Evolutionary conservation across 345 rosid species (phyloP), one percentile per base, ranked within the genome.

Genomic region (Toxicodendron radicans): DNA sequence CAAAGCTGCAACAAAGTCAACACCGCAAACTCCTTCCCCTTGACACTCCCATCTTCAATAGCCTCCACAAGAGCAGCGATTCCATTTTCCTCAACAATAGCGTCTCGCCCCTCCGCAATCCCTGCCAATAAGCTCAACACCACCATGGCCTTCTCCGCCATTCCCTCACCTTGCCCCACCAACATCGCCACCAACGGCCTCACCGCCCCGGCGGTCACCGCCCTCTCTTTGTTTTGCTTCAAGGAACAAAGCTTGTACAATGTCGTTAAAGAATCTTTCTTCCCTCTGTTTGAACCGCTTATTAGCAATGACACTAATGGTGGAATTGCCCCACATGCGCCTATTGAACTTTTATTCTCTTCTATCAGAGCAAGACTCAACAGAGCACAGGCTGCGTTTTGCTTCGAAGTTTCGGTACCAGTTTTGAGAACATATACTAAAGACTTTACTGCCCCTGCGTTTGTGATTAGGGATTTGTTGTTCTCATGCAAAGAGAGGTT

Each of bases 131-230:
- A 91, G 58, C 94, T 90, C 72, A 95, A 70, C 24, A 95, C 91
- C 43, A 92, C 99, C 97, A 93, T 90, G 17, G 98, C 98, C 79
- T 95, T 95, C 91, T 95, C 98, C 43, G 94, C 88, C 95, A 93
- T 84, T n/a, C 98, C 97, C 20, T 83, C 75, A 33, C 93, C 97
- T 73, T 88, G 91, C 85, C 92, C 97, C 5, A 76, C 88, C 71
- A 91, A 92, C 80, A 95, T 80, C 41, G 68, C 89, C 72, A 93
- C 92, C 79, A 95, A 65, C 10, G 99, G 98, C 93, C 85, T 86
- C 72, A 95, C 98, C 0, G 89, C 99, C 2, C 99, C 98, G 0
- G 98, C 97, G 17, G 75, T 85, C 46, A 95, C 92, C 2, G 98
- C 97, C 79, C 97, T 89, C 88, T 93, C 97, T 72, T 95, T 95